Conservation (phyloP, 2,329 filamentous ascomycete species). For the Rhytidhysteron rufulum region DNA sequence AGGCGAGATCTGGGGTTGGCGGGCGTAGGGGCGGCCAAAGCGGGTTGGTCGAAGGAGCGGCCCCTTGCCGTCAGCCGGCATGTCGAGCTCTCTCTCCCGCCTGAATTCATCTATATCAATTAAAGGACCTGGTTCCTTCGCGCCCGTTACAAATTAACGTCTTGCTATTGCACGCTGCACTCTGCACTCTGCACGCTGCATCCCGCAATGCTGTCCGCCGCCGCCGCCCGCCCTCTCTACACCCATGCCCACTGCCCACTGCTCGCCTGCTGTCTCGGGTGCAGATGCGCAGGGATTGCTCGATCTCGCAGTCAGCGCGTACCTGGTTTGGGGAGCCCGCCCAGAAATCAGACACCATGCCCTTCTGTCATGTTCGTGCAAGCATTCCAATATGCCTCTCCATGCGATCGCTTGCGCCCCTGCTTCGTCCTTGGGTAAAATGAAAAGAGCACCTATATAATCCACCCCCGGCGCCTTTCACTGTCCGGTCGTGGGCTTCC, state of each 20-base stretch:
- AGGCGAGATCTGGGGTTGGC: too few relatives aligned
- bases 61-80: conserved; percentile 19
- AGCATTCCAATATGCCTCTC: conserved; percentile 17
- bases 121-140: conserved; percentile 18
- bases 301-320: conserved; percentile 15
- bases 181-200: conserved; percentile 16
- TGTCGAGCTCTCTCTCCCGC: conserved; percentile 24
- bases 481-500: conserved; percentile 18
- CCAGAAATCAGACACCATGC: conserved; percentile 8
- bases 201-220: conserved; percentile 17
- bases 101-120: conserved; percentile 37
- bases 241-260: too few relatives aligned
- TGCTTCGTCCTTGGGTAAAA: conserved; percentile 18
- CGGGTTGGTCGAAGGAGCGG: too few relatives aligned
- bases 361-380: conserved; percentile 15
- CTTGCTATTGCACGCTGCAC: too few relatives aligned
- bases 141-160: conserved; percentile 29
- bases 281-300: conserved; percentile 9
- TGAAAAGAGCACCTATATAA: conserved; percentile 26
- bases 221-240: too few relatives aligned
- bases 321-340: conserved; percentile 24
- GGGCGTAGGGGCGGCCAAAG: too few relatives aligned
- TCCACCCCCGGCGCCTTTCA: conserved; percentile 10
- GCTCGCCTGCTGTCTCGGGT: conserved; percentile 13
- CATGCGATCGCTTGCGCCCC: conserved; percentile 10